These are phyloP conservation scores for Bryoglossum gracile DNA, from an alignment of 495 filamentous ascomycete genomes.

Conservation along the genomic window DNA sequence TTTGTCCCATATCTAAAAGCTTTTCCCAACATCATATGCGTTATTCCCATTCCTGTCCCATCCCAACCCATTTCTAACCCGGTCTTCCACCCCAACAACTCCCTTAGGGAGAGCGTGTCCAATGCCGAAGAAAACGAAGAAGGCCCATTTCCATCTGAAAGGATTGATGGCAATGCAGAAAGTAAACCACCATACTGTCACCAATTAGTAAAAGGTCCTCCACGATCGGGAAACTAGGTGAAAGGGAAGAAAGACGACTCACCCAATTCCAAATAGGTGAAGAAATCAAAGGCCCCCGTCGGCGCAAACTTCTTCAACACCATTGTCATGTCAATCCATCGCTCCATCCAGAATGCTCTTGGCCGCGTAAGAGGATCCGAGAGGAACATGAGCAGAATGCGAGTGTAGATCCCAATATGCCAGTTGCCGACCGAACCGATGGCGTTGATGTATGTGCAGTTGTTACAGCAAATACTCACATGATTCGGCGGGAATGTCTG, in stretches of 20 bases:
- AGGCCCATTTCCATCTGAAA: constrained; percentile 74
- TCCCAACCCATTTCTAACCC: constrained; percentile 40
- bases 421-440: constrained; percentile 80
- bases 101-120: constrained; percentile 56
- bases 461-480: constrained; percentile 65
- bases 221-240: too few relatives aligned
- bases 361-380: constrained; percentile 70
- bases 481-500: constrained; percentile 69
- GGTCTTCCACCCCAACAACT: constrained; percentile 59
- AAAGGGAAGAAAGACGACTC: too few relatives aligned
- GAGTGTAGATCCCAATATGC: constrained; percentile 84
- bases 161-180: constrained; percentile 75
- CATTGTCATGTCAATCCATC: constrained; percentile 83
- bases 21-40: constrained; percentile 21
- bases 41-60: constrained; percentile 18
- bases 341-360: constrained; percentile 64
- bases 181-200: constrained; percentile 79
- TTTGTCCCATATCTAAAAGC: constrained; percentile 18
- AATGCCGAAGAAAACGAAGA: constrained; percentile 74
- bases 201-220: too few relatives aligned
- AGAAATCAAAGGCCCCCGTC: constrained; percentile 74
- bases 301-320: constrained; percentile 61
- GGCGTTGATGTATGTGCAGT: constrained; percentile 68
- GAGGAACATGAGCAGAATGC: constrained; percentile 79
- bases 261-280: constrained; percentile 78